Evolutionary conservation across 192 early-diverging fungal genomes (phyloP).

Genomic region (Obelidium mucronatum): DNA sequence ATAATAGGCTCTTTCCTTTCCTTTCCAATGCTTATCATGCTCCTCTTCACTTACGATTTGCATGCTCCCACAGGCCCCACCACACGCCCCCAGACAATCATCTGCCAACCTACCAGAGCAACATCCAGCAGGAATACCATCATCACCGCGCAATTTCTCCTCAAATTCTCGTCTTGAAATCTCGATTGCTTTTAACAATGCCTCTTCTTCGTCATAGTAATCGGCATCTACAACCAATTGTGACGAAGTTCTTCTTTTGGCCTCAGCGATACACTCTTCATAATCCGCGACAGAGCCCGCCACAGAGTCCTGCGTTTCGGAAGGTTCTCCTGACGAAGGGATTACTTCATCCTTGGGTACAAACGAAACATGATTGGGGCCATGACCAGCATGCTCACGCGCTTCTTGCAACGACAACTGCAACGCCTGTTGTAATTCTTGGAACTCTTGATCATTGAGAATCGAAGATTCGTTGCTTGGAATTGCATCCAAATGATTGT

Average conservation of each 20-base stretch:
- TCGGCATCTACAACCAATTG: not conserved
- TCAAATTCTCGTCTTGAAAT: slow-evolving; percentile 8
- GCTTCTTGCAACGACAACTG: slow-evolving; percentile 3
- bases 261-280: not conserved
- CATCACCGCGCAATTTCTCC: too few species aligned
- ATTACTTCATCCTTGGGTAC: not conserved
- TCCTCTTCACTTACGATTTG: not conserved
- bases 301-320: too few species aligned
- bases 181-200: slow-evolving; percentile 7
- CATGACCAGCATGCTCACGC: not conserved
- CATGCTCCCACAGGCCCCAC: too few species aligned
- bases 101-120: too few species aligned
- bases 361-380: not conserved
- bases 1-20: slow-evolving; percentile 1
- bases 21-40: slow-evolving; percentile 8
- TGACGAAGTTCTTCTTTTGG: not conserved
- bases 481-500: too few species aligned
- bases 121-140: too few species aligned
- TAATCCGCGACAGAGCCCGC: not conserved
- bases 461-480: not conserved
- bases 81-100: too few species aligned
- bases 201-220: slow-evolving; percentile 7
- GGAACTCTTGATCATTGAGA: not conserved
- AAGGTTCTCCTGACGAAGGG: not conserved
- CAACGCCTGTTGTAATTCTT: not conserved